Conservation (phyloP, 106 monocot species). For the Allium fistulosum region DNA sequence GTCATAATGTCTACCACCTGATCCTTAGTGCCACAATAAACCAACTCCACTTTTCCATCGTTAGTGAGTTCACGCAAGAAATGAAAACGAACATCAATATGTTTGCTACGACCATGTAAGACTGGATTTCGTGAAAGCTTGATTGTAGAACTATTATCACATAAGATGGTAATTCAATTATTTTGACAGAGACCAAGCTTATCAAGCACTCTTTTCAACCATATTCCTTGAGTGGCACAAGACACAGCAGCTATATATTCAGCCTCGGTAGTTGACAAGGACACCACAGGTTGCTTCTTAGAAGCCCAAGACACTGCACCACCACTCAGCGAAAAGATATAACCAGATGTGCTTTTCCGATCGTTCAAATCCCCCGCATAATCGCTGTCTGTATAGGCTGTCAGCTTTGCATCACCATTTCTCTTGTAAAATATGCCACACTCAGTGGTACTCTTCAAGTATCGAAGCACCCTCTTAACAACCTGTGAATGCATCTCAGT, state of each 20-base stretch:
- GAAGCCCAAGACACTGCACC: constrained; percentile 1
- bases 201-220: not conserved
- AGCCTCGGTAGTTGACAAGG: not conserved
- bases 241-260: not conserved
- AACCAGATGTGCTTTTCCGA: constrained; percentile 5
- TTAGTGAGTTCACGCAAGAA: not conserved
- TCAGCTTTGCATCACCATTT: not conserved
- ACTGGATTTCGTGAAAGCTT: not conserved
- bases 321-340: not conserved
- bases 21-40: constrained; percentile 3
- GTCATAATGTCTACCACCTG: not conserved
- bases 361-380: not conserved
- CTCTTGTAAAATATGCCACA: constrained; percentile 1
- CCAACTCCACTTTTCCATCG: not conserved
- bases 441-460: not conserved
- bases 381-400: not conserved
- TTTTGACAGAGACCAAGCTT: not conserved
- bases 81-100: not conserved
- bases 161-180: not conserved
- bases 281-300: constrained; percentile 8
- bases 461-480: not conserved
- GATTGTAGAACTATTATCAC: not conserved
- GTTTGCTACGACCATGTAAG: not conserved
- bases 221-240: not conserved
- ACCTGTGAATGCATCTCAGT: not conserved